A percentile compares a stretch with the other conserved stretches of the same genome.
Conservation (phyloP, 202 grass and related monocot genomes). For the Elaeis oleifera region DNA sequence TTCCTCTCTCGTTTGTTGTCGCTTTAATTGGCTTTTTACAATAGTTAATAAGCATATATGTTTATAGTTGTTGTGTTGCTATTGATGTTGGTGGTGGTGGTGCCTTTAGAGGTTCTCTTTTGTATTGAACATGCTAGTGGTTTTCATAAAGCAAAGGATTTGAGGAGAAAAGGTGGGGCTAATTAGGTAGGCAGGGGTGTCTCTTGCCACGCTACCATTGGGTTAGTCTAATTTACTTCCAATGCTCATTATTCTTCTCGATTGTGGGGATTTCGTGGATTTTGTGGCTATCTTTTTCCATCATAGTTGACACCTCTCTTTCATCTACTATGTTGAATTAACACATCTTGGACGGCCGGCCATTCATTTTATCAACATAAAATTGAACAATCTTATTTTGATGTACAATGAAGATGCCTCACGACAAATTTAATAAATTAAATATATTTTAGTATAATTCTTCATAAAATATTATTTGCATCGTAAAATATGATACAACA, state of each 20-base stretch:
- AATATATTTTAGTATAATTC: too few species aligned
- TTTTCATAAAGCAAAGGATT: background rate
- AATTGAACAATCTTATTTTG: too few species aligned
- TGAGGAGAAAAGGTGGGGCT: background rate
- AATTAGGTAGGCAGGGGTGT: background rate
- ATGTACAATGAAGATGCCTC: too few species aligned
- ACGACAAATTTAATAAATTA: too few species aligned
- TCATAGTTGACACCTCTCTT: background rate
- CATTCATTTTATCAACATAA: background rate
- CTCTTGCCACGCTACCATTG: background rate
- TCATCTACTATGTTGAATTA: background rate
- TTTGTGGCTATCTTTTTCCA: background rate
- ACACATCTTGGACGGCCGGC: background rate
- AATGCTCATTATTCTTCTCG: background rate
- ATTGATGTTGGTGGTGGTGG: background rate
- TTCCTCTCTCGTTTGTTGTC: background rate
- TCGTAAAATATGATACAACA: too few species aligned
- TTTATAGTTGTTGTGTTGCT: background rate
- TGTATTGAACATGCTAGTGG: too few species aligned
- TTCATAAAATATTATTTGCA: too few species aligned
- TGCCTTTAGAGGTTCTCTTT: too few species aligned
- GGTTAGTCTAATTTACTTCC: background rate
- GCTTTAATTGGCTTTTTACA: background rate
- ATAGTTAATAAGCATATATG: background rate
- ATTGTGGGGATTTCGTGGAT: background rate